Conservation (phyloP, 23 red algal genomes). For the Gracilaria domingensis region DNA sequence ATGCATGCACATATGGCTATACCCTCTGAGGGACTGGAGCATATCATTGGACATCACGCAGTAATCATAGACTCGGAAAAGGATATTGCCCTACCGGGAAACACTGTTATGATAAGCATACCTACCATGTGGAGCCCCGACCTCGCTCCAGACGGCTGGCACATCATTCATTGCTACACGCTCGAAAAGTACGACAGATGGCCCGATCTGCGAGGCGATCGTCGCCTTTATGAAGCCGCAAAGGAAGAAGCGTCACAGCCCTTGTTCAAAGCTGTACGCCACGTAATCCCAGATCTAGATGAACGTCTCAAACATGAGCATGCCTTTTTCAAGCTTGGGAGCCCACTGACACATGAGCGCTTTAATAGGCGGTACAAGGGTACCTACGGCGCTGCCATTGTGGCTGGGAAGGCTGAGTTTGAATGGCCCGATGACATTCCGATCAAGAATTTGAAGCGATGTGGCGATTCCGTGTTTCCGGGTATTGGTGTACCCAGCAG, state of each 20-base stretch:
- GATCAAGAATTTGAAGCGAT: constrained; percentile 68
- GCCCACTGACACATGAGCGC: constrained; percentile 80
- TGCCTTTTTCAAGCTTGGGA: constrained; percentile 71
- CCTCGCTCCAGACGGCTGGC: constrained; percentile 75
- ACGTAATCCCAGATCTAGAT: constrained; percentile 81
- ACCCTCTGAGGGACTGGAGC: constrained; percentile 38
- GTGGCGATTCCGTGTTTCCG: constrained; percentile 84
- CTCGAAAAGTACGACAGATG: constrained; percentile 80
- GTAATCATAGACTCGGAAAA: constrained; percentile 67
- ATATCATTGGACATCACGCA: constrained; percentile 76
- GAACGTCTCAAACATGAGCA: constrained; percentile 53
- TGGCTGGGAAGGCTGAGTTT: constrained; percentile 63
- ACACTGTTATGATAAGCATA: constrained; percentile 80
- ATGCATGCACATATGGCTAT: constrained; percentile 82
- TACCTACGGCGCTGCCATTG: constrained; percentile 80
- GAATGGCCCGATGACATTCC: constrained; percentile 69
- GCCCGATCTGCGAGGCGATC: constrained; percentile 43
- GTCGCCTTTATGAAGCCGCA: constrained; percentile 50
- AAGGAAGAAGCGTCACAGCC: constrained; percentile 73
- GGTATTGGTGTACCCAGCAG: constrained; percentile 79
- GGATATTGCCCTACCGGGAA: constrained; percentile 76
- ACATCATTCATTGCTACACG: constrained; percentile 85
- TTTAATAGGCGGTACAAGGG: constrained; percentile 78
- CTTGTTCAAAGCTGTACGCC: constrained; percentile 64
- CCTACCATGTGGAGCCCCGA: constrained; percentile 80